These are phyloP conservation scores for Malassezia sympodialis DNA, from an alignment of 1,284 basidiomycete species.

Conservation along the genomic window DNA sequence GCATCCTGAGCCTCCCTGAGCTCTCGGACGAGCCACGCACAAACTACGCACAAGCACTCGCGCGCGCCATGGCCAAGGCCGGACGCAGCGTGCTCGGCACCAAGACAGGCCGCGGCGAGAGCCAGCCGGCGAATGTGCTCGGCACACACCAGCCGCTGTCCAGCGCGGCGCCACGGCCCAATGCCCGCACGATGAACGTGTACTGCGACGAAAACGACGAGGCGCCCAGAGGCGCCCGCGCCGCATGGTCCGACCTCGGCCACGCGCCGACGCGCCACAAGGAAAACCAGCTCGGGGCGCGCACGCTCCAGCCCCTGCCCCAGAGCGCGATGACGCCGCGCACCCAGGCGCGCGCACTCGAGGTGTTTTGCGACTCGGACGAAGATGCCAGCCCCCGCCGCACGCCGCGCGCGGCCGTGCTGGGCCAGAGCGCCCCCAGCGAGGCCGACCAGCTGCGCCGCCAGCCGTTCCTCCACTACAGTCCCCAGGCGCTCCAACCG, in stretches of 20 bases:
- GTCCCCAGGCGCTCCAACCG: neutral
- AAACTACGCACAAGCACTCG: conserved; percentile 29
- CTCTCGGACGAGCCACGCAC: conserved; percentile 4
- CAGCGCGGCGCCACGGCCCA: neutral
- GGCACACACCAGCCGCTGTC: conserved; percentile 15
- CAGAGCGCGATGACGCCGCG: conserved; percentile 5
- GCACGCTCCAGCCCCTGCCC: conserved; percentile 5
- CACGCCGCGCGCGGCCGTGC: conserved; percentile 2
- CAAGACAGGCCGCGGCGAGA: conserved; percentile 20
- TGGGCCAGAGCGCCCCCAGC: conserved; percentile 10
- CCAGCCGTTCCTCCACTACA: conserved; percentile 39
- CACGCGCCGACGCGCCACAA: conserved; percentile 26
- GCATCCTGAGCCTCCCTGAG: conserved; percentile 23
- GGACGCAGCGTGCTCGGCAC: conserved; percentile 39
- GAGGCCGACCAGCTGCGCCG: conserved; percentile 35
- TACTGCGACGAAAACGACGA: conserved; percentile 16
- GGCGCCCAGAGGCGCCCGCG: neutral
- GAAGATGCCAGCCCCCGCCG: conserved; percentile 47
- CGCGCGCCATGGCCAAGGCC: conserved; percentile 31
- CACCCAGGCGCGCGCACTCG: conserved; percentile 21
- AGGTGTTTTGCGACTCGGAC: conserved; percentile 48
- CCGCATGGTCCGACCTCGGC: conserved; percentile 30
- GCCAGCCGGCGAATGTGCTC: conserved; percentile 12
- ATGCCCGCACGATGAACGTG: conserved; percentile 16
- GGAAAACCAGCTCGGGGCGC: conserved; percentile 21